These are phyloP conservation scores for Lactuca saligna DNA, from an alignment of 129 eudicot species.

Conservation along the genomic window DNA sequence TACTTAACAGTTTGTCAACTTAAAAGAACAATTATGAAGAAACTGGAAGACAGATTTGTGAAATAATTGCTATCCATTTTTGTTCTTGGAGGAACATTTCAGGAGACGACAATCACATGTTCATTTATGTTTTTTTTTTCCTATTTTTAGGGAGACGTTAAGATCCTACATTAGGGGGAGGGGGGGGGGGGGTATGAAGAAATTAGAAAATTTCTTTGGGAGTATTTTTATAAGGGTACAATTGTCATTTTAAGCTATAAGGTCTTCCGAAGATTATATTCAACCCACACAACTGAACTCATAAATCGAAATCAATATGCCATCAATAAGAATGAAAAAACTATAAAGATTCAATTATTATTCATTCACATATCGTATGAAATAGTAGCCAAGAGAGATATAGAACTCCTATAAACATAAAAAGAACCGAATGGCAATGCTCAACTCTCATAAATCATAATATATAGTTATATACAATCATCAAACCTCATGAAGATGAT, in stretches of 20 bases:
- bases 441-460: conserved; percentile 18
- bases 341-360: conserved; percentile 1
- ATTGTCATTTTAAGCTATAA: neutral
- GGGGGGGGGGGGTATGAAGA: too few relatives aligned
- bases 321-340: conserved; percentile 12
- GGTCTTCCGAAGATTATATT: neutral
- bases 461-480: conserved; percentile 36
- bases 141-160: conserved; percentile 7
- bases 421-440: conserved; percentile 15
- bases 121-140: neutral
- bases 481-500: conserved; percentile 53
- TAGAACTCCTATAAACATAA: conserved; percentile 14
- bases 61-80: conserved; percentile 15
- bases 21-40: too few relatives aligned
- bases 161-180: conserved; percentile 32
- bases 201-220: conserved; percentile 11
- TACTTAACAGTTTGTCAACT: too few relatives aligned
- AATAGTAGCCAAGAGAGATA: conserved; percentile 5
- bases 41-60: neutral
- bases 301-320: conserved; percentile 1
- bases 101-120: neutral
- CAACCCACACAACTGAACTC: neutral
- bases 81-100: neutral
- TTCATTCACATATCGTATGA: conserved; percentile 10
- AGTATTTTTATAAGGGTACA: neutral